Percentiles rank a stretch among this genome's conserved stretches.
phyloP scores from a whole-genome alignment of 1,139 yeast genomes.

The Debaryomyces singareniensis region DNA sequence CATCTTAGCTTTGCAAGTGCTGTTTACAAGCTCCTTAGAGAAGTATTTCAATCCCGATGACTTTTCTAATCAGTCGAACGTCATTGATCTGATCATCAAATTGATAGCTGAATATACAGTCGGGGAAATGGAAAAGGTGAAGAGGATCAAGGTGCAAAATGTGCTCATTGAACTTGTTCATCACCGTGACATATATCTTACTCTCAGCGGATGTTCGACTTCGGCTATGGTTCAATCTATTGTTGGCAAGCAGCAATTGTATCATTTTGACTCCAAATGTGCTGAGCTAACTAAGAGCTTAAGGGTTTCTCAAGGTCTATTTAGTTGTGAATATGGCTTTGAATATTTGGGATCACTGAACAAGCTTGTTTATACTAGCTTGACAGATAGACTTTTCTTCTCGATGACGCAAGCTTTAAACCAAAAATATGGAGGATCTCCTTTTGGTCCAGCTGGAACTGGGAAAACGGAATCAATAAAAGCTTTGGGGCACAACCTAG shows the following conservation, averaged over 20 bases:
- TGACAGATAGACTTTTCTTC: conserved; percentile 57
- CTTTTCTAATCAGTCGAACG: conserved; percentile 3
- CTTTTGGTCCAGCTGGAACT: conserved; percentile 97
- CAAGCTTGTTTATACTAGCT: conserved; percentile 71
- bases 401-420: conserved; percentile 72
- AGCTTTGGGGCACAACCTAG: conserved; percentile 75
- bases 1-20: conserved; percentile 52
- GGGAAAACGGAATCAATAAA: conserved; percentile 93
- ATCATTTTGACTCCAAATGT: conserved; percentile 23
- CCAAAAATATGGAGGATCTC: conserved; percentile 80
- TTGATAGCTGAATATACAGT: conserved; percentile 12
- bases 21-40: conserved; percentile 47
- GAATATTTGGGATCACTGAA: conserved; percentile 80
- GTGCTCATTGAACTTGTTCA: conserved; percentile 65
- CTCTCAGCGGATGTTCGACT: conserved; percentile 13
- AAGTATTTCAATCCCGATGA: conserved; percentile 9
- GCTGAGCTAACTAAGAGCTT: conserved; percentile 29
- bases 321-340: conserved; percentile 59
- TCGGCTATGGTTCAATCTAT: conserved; percentile 9
- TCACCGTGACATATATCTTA: conserved; percentile 39
- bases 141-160: conserved; percentile 49
- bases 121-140: conserved; percentile 19
- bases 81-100: conserved; percentile 8
- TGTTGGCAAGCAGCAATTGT: conserved; percentile 56
- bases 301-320: conserved; percentile 46